Conservation (phyloP, 1,284 basidiomycete species). For the Ganoderma boninense region DNA sequence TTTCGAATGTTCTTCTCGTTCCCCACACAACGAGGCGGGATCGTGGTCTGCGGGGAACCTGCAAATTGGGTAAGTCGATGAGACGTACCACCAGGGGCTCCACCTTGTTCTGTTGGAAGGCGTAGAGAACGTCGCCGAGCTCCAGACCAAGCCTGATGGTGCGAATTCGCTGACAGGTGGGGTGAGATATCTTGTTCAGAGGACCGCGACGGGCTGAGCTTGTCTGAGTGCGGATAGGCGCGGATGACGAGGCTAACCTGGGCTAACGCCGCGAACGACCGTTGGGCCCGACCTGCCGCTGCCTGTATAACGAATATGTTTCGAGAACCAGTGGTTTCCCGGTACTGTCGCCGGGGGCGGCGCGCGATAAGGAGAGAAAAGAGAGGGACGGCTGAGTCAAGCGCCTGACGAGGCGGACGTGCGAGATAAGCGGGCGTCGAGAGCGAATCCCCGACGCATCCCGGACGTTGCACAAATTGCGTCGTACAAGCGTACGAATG, state of each 20-base stretch:
- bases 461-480: slow-evolving; percentile 3
- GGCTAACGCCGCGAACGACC: slow-evolving; percentile 1
- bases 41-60: not conserved
- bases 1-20: not conserved
- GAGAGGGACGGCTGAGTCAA: slow-evolving; percentile 16
- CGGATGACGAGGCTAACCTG: not conserved
- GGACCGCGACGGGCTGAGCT: not conserved
- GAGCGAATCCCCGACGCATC: slow-evolving; percentile 10
- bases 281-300: not conserved
- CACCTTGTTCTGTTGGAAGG: not conserved
- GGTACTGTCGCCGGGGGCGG: slow-evolving; percentile 23
- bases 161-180: not conserved
- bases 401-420: slow-evolving; percentile 10
- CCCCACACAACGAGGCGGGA: not conserved
- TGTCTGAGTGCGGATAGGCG: not conserved
- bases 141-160: not conserved
- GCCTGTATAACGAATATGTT: not conserved
- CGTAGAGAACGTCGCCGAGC: not conserved
- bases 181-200: not conserved
- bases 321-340: slow-evolving; percentile 12
- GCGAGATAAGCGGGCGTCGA: slow-evolving; percentile 26
- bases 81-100: not conserved
- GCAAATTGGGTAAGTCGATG: not conserved
- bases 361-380: slow-evolving; percentile 28
- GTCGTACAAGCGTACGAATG: no score